Base-by-base conservation (phyloP, 2,329 filamentous ascomycete species). In the Fusarium newnesense region DNA sequence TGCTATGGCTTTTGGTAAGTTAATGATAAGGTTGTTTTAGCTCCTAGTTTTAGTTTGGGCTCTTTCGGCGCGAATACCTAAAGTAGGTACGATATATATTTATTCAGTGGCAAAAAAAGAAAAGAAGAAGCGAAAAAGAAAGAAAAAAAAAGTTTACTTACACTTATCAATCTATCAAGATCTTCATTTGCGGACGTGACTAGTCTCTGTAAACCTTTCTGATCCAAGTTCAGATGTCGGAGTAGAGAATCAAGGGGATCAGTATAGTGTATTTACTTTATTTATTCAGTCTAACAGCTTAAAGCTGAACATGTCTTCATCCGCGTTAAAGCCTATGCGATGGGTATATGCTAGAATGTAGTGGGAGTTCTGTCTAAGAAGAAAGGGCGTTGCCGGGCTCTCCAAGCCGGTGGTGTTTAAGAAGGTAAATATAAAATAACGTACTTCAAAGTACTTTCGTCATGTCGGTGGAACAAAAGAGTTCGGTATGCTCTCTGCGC, bases 331-430 rank as follows among this genome's bases (percentile, higher is more conserved):
- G 75, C 76, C 67, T 79, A 79, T 81, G 80, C 76, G 79, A 79
- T 73, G 79, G 80, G 78, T 81, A 81, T 81, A 80, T 80, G 77
- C 77, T 80, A 77, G 74, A 80, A 79, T 72, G 75, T 74, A 80
- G 71, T 63, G 77, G 70, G 46, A 40, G 64, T 69, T 64, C 60
- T 66, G 52, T 68, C 63, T 64, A 53, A 65, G 62, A 69, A 44
- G 24, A 67, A 62, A 60, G 50, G 44, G 67, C 63, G 34, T 40
- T 61, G 32, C 44, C 42, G 59, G 53, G 44, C 58, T 64, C 58
- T 67, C 62, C 73, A 73, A 67, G 60, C 66, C 67, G 50, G 40
- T 58, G 46, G 42, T 18, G 36, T 62, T n/a, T 43, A 64, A 67
- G 16, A 63, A 64, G 49, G 58, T 60, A 52, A 74, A 76, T 69